Evolutionary conservation across 257 asterid species (phyloP).

Genomic region (Penstemon eatonii): DNA sequence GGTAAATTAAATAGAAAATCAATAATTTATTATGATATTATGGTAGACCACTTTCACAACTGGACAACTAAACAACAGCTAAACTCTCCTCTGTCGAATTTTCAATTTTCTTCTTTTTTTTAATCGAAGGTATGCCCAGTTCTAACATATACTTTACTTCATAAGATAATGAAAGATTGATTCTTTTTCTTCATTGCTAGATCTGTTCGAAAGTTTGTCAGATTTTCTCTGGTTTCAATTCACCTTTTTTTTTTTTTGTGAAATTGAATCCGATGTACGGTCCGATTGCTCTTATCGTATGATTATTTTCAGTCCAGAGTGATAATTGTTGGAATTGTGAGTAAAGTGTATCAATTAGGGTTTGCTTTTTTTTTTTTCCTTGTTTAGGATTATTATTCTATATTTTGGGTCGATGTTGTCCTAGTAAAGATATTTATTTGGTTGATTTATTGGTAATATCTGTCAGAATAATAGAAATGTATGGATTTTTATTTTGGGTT

Average conservation of each 20-base stretch:
- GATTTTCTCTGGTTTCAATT: not conserved
- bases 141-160: not conserved
- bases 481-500: not conserved
- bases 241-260: not conserved
- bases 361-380: not conserved
- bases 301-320: conserved; percentile 1
- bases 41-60: conserved; percentile 17
- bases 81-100: conserved; percentile 1
- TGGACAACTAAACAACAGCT: not conserved
- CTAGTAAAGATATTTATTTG: not conserved
- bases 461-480: not conserved
- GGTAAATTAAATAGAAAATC: not conserved
- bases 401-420: not conserved
- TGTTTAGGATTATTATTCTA: not conserved
- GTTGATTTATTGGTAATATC: not conserved
- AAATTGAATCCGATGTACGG: conserved; percentile 24
- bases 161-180: not conserved
- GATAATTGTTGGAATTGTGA: not conserved
- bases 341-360: not conserved
- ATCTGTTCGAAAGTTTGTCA: conserved; percentile 25
- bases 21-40: not conserved
- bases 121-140: conserved; percentile 22
- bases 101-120: conserved; percentile 8
- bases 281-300: conserved; percentile 2
- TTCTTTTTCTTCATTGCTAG: conserved; percentile 20